Conservation (phyloP, 306 rosid species). For the Sophora flavescens region DNA sequence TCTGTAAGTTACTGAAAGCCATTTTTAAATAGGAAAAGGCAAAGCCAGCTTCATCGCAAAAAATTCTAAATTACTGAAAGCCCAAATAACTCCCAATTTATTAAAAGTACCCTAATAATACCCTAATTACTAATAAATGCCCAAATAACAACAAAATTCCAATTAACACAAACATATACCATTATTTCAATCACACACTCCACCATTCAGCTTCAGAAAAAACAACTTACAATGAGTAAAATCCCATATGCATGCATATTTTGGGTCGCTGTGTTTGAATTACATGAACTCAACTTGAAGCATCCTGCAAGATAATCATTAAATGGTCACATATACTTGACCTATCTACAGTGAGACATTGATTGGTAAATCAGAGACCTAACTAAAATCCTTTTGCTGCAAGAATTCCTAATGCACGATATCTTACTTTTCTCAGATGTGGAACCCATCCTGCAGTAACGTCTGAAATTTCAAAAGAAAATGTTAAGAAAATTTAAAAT, state of each 20-base stretch:
- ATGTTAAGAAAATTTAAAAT: slow-evolving; percentile 35
- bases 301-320: slow-evolving; percentile 71
- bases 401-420: slow-evolving; percentile 27
- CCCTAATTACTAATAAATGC: neutral
- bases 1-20: neutral
- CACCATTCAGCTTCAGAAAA: slow-evolving; percentile 43
- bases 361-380: slow-evolving; percentile 18
- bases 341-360: slow-evolving; percentile 22
- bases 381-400: neutral
- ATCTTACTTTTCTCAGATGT: slow-evolving; percentile 80
- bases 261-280: slow-evolving; percentile 77
- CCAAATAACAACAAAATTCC: slow-evolving; percentile 9
- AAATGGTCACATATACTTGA: slow-evolving; percentile 47
- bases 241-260: slow-evolving; percentile 86
- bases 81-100: slow-evolving; percentile 9
- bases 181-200: slow-evolving; percentile 10
- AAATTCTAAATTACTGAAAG: neutral
- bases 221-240: slow-evolving; percentile 83
- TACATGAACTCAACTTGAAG: slow-evolving; percentile 87
- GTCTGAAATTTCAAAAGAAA: slow-evolving; percentile 62
- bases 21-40: slow-evolving; percentile 19
- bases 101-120: neutral
- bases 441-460: slow-evolving; percentile 94
- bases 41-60: neutral
- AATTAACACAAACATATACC: slow-evolving; percentile 13